Evolutionary conservation across 495 filamentous ascomycete genomes (phyloP), one percentile per base, ranked within the genome.

Genomic region (Aspergillus mulundensis): DNA sequence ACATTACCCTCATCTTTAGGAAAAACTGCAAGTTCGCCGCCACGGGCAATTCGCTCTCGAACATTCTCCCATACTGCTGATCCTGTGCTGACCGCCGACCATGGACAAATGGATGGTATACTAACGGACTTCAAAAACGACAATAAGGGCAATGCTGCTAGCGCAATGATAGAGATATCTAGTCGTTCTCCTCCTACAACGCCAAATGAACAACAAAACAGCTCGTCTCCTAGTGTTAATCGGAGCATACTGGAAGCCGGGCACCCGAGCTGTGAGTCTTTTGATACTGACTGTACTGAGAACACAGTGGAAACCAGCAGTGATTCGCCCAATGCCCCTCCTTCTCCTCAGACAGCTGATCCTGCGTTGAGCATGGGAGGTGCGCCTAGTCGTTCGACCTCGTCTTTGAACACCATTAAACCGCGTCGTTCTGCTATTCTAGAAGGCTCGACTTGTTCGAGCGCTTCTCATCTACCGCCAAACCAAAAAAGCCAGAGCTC

Each of bases 81-180:
- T 38, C 85, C 88, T 4, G 70, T 86, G 10, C 76, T 90, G 5
- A 83, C 80, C 30, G 79, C 80, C 12, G 84, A 88, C 58, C 75
- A 79, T 57, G 79, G 77, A 10, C 84, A 81, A 47, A 77, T 82
- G n/a, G 83, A 89, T 50, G 71, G 79, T 15, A 68, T 80, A 54
- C 75, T 72, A 32, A 61, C 61, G 28, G 68, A 77, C 16, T 58
- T 52, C 47, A 71, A 69, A 46, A 57, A 53, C 7, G 71, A 69
- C 7, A 77, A 83, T 50, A 75, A 81, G 57, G 75, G 77, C 53
- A 77, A 81, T 66, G 87, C 85, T 12, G 69, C 83, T 18, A 81
- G 72, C 59, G 67, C 77, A 8, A 88, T 90, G 78, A 84, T 84
- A 52, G 84, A 80, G 25, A 84, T 91, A 15, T 82, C 84, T 18